phyloP scores from a whole-genome alignment of 108 stramenopile genomes.

The Discostella pseudostelligera region DNA sequence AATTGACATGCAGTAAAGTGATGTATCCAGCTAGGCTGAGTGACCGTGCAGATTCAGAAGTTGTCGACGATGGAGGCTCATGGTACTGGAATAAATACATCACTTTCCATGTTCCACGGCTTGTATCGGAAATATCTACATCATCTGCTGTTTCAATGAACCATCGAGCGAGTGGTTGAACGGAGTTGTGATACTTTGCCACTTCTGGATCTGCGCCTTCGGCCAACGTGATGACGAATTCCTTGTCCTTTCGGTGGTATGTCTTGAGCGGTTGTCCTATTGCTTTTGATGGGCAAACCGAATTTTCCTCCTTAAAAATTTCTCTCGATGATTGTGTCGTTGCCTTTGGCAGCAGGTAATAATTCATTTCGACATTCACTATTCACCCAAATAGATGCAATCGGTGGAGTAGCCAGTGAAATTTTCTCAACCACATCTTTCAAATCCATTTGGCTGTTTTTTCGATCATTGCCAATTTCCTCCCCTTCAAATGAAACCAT shows the following conservation, averaged over 20 bases:
- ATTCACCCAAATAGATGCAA: constrained; percentile 25
- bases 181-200: constrained; percentile 38
- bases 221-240: constrained; percentile 45
- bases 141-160: constrained; percentile 57
- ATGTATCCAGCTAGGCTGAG: constrained; percentile 49
- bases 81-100: constrained; percentile 47
- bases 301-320: background rate
- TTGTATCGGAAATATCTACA: constrained; percentile 38
- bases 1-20: constrained; percentile 62
- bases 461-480: background rate
- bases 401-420: constrained; percentile 31
- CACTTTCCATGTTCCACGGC: constrained; percentile 46
- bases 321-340: background rate
- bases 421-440: constrained; percentile 26
- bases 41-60: background rate
- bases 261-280: constrained; percentile 28
- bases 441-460: constrained; percentile 16
- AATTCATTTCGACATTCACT: background rate
- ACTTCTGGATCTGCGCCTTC: constrained; percentile 31
- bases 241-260: constrained; percentile 25
- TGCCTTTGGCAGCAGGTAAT: background rate
- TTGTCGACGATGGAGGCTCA: background rate
- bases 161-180: constrained; percentile 43
- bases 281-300: constrained; percentile 19
- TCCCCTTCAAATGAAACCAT: constrained; percentile 5